Evolutionary conservation across 441 rosid species (phyloP).

Genomic region (Hura crepitans): DNA sequence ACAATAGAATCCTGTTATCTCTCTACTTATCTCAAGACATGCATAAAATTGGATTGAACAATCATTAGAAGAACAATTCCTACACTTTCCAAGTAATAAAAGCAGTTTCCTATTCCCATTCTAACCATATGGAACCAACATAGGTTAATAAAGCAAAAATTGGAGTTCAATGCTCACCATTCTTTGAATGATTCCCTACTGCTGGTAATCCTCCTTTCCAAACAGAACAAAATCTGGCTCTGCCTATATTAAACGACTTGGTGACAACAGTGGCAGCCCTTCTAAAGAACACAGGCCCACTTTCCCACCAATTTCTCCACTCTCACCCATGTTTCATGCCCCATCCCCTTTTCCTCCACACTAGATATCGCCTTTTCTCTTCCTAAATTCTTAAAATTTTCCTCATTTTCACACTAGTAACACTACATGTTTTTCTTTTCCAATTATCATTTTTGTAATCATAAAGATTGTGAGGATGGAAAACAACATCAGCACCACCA

Average conservation of each 20-base stretch:
- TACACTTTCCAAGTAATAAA: neutral
- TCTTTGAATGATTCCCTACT: conserved; percentile 57
- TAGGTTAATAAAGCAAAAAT: neutral
- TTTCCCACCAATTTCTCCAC: conserved; percentile 84
- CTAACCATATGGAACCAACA: neutral
- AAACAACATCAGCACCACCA: conserved; percentile 59
- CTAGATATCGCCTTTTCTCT: conserved; percentile 40
- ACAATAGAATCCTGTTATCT: neutral
- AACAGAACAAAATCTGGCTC: conserved; percentile 79
- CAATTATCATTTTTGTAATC: conserved; percentile 34
- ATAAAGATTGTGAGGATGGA: conserved; percentile 64
- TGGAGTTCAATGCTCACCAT: conserved; percentile 34
- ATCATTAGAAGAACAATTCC: neutral
- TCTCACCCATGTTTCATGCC: conserved; percentile 84
- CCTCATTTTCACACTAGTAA: neutral
- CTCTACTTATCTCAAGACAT: neutral
- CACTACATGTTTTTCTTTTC: neutral
- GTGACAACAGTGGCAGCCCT: conserved; percentile 80
- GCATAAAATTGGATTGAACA: neutral
- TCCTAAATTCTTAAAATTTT: neutral
- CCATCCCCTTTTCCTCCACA: conserved; percentile 52
- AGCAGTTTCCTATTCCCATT: neutral
- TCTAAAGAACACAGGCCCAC: conserved; percentile 79
- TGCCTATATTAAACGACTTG: conserved; percentile 80
- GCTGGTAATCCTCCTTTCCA: conserved; percentile 91